These are phyloP conservation scores for Xerocomellus amylosporus DNA, from an alignment of 768 basidiomycete genomes.

Conservation along the genomic window DNA sequence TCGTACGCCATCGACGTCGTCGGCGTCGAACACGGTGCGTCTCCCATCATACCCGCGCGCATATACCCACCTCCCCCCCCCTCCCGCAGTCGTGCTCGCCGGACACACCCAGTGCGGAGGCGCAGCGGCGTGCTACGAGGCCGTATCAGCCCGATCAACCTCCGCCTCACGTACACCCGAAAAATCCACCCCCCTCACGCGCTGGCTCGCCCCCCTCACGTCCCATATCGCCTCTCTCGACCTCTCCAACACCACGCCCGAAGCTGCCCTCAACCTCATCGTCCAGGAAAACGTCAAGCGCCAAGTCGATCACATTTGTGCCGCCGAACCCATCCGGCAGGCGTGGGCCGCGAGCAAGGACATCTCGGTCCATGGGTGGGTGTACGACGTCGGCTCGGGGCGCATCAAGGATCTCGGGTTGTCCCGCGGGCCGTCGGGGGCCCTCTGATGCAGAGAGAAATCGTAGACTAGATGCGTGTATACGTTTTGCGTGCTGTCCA, in stretches of 20 bases:
- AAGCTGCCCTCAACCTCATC: constrained; percentile 43
- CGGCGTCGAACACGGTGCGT: constrained; percentile 75
- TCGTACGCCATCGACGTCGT: constrained; percentile 69
- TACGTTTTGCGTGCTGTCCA: constrained; percentile 11
- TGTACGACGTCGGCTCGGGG: constrained; percentile 64
- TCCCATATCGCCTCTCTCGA: constrained; percentile 43
- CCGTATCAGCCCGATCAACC: constrained; percentile 20
- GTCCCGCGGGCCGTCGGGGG: constrained; percentile 23
- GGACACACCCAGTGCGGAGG: constrained; percentile 87
- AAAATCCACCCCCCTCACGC: constrained; percentile 43
- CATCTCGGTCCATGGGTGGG: constrained; percentile 69
- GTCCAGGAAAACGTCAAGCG: constrained; percentile 59
- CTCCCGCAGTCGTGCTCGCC: constrained; percentile 74
- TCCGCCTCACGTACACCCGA: background rate
- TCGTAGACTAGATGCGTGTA: background rate
- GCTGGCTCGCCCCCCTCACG: constrained; percentile 73
- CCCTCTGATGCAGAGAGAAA: no score
- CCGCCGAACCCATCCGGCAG: constrained; percentile 42
- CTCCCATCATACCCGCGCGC: background rate
- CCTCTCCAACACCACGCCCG: constrained; percentile 36
- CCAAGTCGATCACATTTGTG: constrained; percentile 52
- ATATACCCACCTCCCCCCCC: background rate
- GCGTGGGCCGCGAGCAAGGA: constrained; percentile 44
- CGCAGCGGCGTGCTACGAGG: constrained; percentile 52
- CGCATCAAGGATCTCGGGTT: constrained; percentile 57